phyloP scores from a whole-genome alignment of 140 eudicot genomes.

The Anethum foeniculum region DNA sequence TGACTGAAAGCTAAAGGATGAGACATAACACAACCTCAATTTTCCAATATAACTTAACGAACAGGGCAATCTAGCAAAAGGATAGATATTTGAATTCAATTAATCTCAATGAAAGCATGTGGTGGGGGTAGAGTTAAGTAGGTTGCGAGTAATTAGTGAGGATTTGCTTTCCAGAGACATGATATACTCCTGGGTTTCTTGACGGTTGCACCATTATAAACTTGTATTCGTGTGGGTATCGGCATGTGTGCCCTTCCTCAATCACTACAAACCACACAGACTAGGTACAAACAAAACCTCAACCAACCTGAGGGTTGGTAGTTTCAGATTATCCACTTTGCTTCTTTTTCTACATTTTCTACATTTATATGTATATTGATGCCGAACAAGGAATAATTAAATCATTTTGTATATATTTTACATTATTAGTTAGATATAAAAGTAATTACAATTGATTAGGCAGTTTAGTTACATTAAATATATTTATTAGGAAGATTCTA shows the following conservation, averaged over 20 bases:
- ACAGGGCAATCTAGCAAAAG: not conserved
- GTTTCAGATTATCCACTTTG: not conserved
- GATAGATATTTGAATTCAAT: not conserved
- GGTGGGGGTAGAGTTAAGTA: not conserved
- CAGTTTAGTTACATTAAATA: too few relatives aligned
- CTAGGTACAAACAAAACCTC: not conserved
- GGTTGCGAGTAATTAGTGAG: not conserved
- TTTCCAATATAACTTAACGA: not conserved
- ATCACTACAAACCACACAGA: not conserved
- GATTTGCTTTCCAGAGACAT: not conserved
- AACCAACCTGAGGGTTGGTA: not conserved
- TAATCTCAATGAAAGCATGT: not conserved
- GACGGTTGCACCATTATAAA: not conserved
- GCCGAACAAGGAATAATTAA: too few relatives aligned
- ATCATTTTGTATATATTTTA: too few relatives aligned
- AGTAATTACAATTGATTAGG: too few relatives aligned
- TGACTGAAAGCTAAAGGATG: too few relatives aligned
- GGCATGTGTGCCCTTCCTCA: not conserved
- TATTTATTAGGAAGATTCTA: too few relatives aligned
- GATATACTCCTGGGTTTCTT: not conserved
- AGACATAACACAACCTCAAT: not conserved
- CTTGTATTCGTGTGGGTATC: not conserved
- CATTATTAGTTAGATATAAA: too few relatives aligned
- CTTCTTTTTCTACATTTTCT: not conserved
- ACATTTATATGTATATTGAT: too few relatives aligned